Evolutionary conservation across 1,284 basidiomycete genomes (phyloP).

Genomic region (Neolentinus lepideus): DNA sequence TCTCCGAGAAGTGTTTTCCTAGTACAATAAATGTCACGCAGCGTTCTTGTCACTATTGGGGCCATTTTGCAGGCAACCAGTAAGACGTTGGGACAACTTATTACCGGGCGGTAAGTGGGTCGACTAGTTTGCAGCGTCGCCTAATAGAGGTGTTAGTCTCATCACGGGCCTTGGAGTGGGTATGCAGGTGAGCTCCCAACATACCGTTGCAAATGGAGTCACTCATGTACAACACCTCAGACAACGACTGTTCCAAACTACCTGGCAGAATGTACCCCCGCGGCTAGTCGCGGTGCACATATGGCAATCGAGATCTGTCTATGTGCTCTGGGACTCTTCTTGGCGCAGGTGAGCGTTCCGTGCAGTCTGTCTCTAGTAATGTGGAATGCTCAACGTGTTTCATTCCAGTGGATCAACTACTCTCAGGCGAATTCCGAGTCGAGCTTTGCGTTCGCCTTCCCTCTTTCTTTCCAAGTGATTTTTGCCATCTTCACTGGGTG

Average conservation of each 20-base stretch:
- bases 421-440: not conserved
- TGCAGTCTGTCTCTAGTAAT: not conserved
- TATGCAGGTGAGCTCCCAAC: not conserved
- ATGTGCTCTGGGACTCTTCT: not conserved
- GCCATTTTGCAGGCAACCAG: not conserved
- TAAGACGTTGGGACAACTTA: not conserved
- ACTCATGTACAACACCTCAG: not conserved
- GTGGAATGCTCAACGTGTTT: too few relatives aligned
- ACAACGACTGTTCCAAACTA: not conserved
- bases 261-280: not conserved
- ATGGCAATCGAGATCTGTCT: constrained; percentile 2
- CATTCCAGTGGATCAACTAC: constrained; percentile 2
- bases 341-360: not conserved
- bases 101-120: not conserved
- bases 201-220: not conserved
- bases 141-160: not conserved
- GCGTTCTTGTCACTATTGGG: not conserved
- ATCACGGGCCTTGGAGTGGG: not conserved
- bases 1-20: not conserved
- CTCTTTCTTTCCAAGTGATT: constrained; percentile 52
- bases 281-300: not conserved
- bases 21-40: not conserved
- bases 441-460: constrained; percentile 20
- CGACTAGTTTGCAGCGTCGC: not conserved
- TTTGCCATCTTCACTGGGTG: constrained; percentile 42